Base-by-base conservation (phyloP, 2,329 filamentous ascomycete species). In the Clonostachys chloroleuca region DNA sequence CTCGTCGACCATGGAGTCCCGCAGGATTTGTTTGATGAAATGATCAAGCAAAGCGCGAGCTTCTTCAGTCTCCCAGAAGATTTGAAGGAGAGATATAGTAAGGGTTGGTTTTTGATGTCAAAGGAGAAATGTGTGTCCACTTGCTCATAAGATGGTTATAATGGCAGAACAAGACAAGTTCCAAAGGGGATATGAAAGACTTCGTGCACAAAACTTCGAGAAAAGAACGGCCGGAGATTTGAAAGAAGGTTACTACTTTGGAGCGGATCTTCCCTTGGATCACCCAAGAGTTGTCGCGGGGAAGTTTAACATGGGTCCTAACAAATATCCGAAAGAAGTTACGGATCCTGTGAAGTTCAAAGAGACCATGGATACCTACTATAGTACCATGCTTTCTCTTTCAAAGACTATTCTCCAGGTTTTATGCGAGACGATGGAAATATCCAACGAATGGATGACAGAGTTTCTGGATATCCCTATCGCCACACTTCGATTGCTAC, bases 181-280 rank as follows among this genome's bases (percentile, higher is more conserved):
- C 55, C 70, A 75, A 52, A 64, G 75, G 42, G 75, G 75, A 16
- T 79, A 78, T 52, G 75, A 79, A 52, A 60, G 71, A 40, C 59
- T 77, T 3, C 63, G 67, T 5, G 67, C 65, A 3, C 73, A 78
- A 50, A 68, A 66, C 3, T 57, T 75, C 12, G 72, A 77, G 52
- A 61, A 66, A 12, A 67, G 63, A 14, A 62, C 65, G 5, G 60
- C 65, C 24, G 73, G 72, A 5, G 75, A 76, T 50, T 62, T 75
- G 34, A 78, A 77, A 53, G 73, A 73, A 51, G 59, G 59, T 2
- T 63, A 57, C 48, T 61, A 61, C 37, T 52, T 63, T 18, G 68
- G 70, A 18, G 56, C 63, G 18, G 63, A 76, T 18, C 61, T 75
- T 14, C 65, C 65, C 0, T 59, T 60, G 36, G 54, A 57, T 6